Evolutionary conservation across 2,329 filamentous ascomycete genomes (phyloP).

Genomic region (Epichloe festucae): DNA sequence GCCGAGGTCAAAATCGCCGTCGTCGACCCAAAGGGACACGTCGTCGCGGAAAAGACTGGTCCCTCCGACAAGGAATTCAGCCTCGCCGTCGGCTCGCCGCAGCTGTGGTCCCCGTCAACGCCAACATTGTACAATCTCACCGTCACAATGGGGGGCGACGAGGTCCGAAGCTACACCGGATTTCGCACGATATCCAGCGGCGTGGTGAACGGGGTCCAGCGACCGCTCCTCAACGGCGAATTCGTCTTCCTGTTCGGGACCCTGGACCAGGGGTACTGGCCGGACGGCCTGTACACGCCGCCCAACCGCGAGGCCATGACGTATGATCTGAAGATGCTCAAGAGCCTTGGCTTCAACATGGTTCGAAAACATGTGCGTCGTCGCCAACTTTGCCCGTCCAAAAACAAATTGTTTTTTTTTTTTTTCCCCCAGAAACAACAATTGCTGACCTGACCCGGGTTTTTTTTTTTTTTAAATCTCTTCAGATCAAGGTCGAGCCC

Average conservation of each 20-base stretch:
- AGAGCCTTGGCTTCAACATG: slow-evolving; percentile 56
- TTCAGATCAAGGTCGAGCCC: slow-evolving; percentile 51
- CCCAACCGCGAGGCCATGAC: slow-evolving; percentile 56
- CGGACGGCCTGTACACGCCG: slow-evolving; percentile 53
- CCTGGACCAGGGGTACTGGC: slow-evolving; percentile 60
- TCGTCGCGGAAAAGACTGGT: slow-evolving; percentile 30
- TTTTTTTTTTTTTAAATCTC: no score
- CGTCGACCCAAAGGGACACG: slow-evolving; percentile 21
- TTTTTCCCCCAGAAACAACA: no score
- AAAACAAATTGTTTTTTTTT: no score
- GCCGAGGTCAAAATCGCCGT: slow-evolving; percentile 25
- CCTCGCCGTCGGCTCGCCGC: slow-evolving; percentile 39
- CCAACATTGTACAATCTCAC: slow-evolving; percentile 53
- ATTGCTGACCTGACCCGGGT: neutral
- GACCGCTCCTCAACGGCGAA: slow-evolving; percentile 55
- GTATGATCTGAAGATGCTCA: slow-evolving; percentile 50
- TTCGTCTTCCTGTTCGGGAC: slow-evolving; percentile 57
- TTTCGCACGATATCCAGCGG: slow-evolving; percentile 51
- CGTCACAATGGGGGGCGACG: slow-evolving; percentile 38
- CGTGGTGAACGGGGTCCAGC: slow-evolving; percentile 41
- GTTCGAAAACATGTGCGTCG: slow-evolving; percentile 54
- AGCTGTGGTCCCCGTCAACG: slow-evolving; percentile 51
- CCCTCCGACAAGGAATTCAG: slow-evolving; percentile 36
- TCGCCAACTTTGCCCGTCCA: neutral
- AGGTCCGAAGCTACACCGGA: slow-evolving; percentile 51